These are phyloP conservation scores for Megacollybia marginata DNA, from an alignment of 768 basidiomycete species.

Conservation along the genomic window DNA sequence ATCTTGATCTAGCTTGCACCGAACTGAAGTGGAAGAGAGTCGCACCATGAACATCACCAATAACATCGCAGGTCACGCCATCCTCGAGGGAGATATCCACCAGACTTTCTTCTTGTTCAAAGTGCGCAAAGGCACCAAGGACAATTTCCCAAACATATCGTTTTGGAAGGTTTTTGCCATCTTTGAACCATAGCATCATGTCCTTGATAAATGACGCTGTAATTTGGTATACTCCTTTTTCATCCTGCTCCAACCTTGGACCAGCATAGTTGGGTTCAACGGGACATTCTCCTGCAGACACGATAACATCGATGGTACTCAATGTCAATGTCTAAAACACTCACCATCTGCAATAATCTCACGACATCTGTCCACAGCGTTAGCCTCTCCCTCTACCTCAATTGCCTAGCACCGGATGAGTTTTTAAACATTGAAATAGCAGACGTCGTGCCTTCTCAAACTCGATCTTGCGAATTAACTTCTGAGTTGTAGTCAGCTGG, in stretches of 20 bases:
- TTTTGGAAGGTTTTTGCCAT: conserved; percentile 85
- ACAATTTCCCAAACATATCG: conserved; percentile 96
- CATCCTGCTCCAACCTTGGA: conserved; percentile 54
- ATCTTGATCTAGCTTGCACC: not conserved
- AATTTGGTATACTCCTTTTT: conserved; percentile 65
- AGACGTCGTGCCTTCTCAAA: conserved; percentile 75
- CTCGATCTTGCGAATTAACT: conserved; percentile 81
- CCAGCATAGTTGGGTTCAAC: conserved; percentile 70
- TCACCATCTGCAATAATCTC: conserved; percentile 76
- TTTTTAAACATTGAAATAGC: not conserved
- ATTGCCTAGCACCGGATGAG: conserved; percentile 57
- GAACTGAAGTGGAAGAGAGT: conserved; percentile 2
- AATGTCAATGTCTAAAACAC: conserved; percentile 5
- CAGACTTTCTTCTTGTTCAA: conserved; percentile 73
- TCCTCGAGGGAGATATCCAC: conserved; percentile 70
- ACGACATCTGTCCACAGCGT: conserved; percentile 62
- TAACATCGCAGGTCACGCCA: conserved; percentile 82
- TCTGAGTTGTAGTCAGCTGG: conserved; percentile 85
- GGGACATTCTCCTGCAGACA: conserved; percentile 61
- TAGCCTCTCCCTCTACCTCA: conserved; percentile 84
- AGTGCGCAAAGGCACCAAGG: conserved; percentile 71
- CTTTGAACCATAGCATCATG: conserved; percentile 92
- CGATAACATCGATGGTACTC: not conserved
- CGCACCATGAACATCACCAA: conserved; percentile 92
- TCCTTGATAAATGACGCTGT: conserved; percentile 70